phyloP scores from a whole-genome alignment of 139 green algal genomes.

The Tetraselmis chui region DNA sequence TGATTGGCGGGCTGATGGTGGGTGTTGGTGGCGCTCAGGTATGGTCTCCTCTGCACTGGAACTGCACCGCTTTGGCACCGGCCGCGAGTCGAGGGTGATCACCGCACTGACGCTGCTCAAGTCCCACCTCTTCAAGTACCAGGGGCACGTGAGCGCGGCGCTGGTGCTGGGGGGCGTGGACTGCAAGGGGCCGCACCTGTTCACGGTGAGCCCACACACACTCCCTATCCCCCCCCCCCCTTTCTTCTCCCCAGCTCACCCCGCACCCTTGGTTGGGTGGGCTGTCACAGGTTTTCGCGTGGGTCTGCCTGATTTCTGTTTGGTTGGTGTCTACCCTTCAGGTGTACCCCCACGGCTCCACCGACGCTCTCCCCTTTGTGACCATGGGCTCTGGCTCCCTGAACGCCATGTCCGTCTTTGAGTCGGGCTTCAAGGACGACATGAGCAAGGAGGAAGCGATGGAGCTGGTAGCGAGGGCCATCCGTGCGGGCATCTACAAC shows the following conservation, averaged over 20 bases:
- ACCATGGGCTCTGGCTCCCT: constrained; percentile 96
- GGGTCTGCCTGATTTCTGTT: too few species aligned
- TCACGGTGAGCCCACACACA: constrained; percentile 89
- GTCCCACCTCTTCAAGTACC: constrained; percentile 94
- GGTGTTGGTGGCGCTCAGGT: too few species aligned
- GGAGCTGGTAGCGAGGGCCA: constrained; percentile 69
- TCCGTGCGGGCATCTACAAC: constrained; percentile 86
- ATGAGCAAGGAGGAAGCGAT: constrained; percentile 80
- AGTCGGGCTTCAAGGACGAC: constrained; percentile 91
- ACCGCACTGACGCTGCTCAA: constrained; percentile 96
- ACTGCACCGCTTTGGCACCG: constrained; percentile 83
- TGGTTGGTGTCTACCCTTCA: too few species aligned
- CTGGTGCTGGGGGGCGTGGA: constrained; percentile 94
- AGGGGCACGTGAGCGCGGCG: constrained; percentile 90
- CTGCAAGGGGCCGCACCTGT: constrained; percentile 88
- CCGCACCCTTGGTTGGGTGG: too few species aligned
- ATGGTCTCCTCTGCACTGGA: constrained; percentile 90
- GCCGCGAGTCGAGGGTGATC: constrained; percentile 73
- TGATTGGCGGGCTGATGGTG: too few species aligned
- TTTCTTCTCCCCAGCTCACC: too few species aligned
- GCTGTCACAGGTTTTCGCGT: too few species aligned
- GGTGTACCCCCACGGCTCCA: constrained; percentile 97
- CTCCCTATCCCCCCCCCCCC: too few species aligned
- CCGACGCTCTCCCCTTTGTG: constrained; percentile 87
- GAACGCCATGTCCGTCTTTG: constrained; percentile 97